A percentile compares a stretch with the other conserved stretches of the same genome.
phyloP scores from a whole-genome alignment of 768 basidiomycete species.

The Amanita pseudoporphyria region DNA sequence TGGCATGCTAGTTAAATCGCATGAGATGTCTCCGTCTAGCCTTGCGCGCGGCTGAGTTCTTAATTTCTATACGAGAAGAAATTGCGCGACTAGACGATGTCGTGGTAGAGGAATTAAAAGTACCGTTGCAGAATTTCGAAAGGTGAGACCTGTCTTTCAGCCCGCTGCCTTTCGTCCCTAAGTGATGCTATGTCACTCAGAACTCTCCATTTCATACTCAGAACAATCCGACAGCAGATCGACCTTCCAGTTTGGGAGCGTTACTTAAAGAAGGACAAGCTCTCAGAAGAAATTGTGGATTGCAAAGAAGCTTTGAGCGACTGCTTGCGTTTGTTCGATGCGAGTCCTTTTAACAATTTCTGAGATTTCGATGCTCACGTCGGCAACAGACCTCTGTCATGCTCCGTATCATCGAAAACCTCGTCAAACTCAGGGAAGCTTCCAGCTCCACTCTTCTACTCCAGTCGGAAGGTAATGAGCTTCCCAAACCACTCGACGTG shows the following conservation, averaged over 20 bases:
- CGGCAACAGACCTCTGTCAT: background rate
- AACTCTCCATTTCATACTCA: background rate
- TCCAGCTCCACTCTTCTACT: conserved; percentile 18
- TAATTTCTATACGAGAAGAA: conserved; percentile 47
- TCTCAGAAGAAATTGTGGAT: conserved; percentile 23
- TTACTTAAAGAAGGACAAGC: conserved; percentile 52
- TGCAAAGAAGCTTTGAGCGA: conserved; percentile 13
- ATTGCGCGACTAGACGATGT: conserved; percentile 34
- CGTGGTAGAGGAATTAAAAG: conserved; percentile 32
- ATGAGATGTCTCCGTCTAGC: conserved; percentile 52
- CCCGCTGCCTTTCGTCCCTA: background rate
- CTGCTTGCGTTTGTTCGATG: conserved; percentile 41
- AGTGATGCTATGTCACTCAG: background rate
- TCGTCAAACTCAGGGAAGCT: background rate
- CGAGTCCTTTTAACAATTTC: conserved; percentile 13
- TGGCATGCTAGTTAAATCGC: conserved; percentile 39
- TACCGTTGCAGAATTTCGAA: conserved; percentile 37
- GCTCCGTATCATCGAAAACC: conserved; percentile 2
- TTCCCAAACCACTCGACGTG: conserved; percentile 10
- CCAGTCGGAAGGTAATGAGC: conserved; percentile 19
- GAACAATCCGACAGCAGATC: conserved; percentile 9
- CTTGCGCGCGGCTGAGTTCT: conserved; percentile 48
- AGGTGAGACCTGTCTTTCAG: conserved; percentile 19
- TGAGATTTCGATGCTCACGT: background rate
- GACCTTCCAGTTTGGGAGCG: conserved; percentile 52